Base-by-base conservation (phyloP, 1,284 basidiomycete genomes). In the Malassezia psittaci region DNA sequence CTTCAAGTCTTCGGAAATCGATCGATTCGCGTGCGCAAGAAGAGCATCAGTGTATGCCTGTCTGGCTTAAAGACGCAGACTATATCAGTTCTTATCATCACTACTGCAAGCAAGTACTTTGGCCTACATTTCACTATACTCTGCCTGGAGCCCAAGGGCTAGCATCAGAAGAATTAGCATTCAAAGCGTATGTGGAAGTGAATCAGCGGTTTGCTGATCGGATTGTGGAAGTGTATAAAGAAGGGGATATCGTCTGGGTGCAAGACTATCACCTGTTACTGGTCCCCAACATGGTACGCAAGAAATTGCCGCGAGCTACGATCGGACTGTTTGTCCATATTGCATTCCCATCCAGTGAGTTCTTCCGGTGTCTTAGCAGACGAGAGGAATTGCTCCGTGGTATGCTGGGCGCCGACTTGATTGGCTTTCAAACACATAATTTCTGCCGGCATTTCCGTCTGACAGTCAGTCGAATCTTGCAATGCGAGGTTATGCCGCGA, bases 291-390 rank as follows among this genome's bases (percentile, higher is more conserved):
- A 82, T 90, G 76, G 79, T 90, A 18, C 83, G 87, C 35, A 76
- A 76, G 41, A 77, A 78, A 39, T 76, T 82, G 16, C 81, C 83
- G 0, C 79, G 80, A 21, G 83, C 85, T 0, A 82, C 84, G 29
- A 87, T 90, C 60, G 87, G 87, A 0, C 88, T 90, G 78, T 90
- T 90, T 78, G 80, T 89, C 76, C 87, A 90, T 67, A 87, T 89
- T 60, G 85, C 88, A 1, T 90, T 90, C 76, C 88, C 88, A 0
- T 85, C 83, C 9, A 87, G 85, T 19, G 88, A 90, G 75, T 87
- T 90, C 59, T 89, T 90, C 79, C 80, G 87, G 8, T 89, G 87
- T 68, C 79, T 90, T 34, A 82, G 84, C 34, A 72, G 74, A 52
- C 70, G 77, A 36, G 74, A 76, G 51, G 68, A 71, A 13, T 77